These are phyloP conservation scores for Zymoseptoria crescenta DNA, from an alignment of 2,329 filamentous ascomycete species.

Conservation along the genomic window DNA sequence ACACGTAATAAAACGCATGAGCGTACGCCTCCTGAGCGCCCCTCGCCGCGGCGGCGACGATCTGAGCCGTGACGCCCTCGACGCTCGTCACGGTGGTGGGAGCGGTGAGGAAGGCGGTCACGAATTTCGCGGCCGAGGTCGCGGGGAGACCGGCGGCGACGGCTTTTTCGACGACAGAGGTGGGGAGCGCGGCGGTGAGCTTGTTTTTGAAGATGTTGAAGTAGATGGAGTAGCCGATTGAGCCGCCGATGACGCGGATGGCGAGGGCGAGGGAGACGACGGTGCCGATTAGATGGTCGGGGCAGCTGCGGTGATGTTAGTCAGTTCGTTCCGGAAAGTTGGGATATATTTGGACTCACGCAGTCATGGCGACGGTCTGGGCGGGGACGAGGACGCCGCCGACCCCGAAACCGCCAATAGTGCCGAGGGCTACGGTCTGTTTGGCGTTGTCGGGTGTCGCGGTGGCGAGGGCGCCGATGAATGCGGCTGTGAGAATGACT, in stretches of 20 bases:
- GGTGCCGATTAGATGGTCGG: constrained; percentile 60
- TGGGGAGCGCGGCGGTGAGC: constrained; percentile 42
- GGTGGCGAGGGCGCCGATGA: constrained; percentile 24
- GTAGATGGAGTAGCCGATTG: constrained; percentile 29
- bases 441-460: constrained; percentile 15
- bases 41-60: constrained; percentile 5
- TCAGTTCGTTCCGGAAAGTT: neutral
- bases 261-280: constrained; percentile 58
- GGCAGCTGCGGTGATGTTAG: constrained; percentile 34
- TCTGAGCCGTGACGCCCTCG: constrained; percentile 7
- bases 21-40: constrained; percentile 6
- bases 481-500: constrained; percentile 37
- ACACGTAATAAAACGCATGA: constrained; percentile 12
- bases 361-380: constrained; percentile 51
- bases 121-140: constrained; percentile 4
- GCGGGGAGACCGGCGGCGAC: constrained; percentile 21
- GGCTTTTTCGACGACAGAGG: constrained; percentile 40
- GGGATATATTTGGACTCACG: constrained; percentile 28
- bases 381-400: constrained; percentile 59
- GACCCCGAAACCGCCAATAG: constrained; percentile 54
- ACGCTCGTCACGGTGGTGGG: constrained; percentile 2
- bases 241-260: constrained; percentile 59
- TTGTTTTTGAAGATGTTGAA: constrained; percentile 46
- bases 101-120: constrained; percentile 5
- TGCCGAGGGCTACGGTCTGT: constrained; percentile 40